Percentiles rank a stretch among this genome's conserved stretches.
Evolutionary conservation across 139 green algal species (phyloP).

Genomic region (Picochlorum sp.): DNA sequence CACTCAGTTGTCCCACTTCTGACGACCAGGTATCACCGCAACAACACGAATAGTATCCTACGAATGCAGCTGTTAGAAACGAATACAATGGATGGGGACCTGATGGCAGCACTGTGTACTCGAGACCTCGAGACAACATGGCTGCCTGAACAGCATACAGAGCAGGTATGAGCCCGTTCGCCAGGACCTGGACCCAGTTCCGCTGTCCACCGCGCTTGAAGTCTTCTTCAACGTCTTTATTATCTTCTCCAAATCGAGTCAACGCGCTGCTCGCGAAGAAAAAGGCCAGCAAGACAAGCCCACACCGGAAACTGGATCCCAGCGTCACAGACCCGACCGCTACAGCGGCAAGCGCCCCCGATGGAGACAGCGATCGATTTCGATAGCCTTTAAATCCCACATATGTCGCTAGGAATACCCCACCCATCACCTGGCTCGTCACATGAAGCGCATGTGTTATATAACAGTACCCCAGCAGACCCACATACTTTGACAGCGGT

Average conservation of each 20-base stretch:
- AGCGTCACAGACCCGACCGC: conserved; percentile 57
- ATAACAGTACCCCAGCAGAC: conserved; percentile 6
- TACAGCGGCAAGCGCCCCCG: conserved; percentile 19
- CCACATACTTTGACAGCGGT: conserved; percentile 4
- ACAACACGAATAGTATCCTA: conserved; percentile 86
- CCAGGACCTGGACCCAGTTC: conserved; percentile 63
- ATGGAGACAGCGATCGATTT: conserved; percentile 14
- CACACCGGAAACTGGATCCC: conserved; percentile 48
- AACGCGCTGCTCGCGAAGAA: conserved; percentile 65
- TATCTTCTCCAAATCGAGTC: conserved; percentile 64
- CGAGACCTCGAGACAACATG: conserved; percentile 17
- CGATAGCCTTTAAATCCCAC: conserved; percentile 13
- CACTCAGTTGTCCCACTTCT: conserved; percentile 77
- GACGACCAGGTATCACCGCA: conserved; percentile 86
- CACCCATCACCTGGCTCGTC: conserved; percentile 6
- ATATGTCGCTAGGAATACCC: conserved; percentile 6
- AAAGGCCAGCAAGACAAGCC: conserved; percentile 69
- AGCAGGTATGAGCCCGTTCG: conserved; percentile 34
- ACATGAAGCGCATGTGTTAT: conserved; percentile 11
- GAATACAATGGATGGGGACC: background rate
- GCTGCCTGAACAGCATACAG: conserved; percentile 13
- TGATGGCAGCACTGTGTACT: background rate
- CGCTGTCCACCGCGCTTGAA: conserved; percentile 68
- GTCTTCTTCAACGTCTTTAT: conserved; percentile 61
- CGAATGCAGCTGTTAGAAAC: conserved; percentile 28